Conservation (phyloP, 2,329 filamentous ascomycete species). For the Aspergillus sp. region DNA sequence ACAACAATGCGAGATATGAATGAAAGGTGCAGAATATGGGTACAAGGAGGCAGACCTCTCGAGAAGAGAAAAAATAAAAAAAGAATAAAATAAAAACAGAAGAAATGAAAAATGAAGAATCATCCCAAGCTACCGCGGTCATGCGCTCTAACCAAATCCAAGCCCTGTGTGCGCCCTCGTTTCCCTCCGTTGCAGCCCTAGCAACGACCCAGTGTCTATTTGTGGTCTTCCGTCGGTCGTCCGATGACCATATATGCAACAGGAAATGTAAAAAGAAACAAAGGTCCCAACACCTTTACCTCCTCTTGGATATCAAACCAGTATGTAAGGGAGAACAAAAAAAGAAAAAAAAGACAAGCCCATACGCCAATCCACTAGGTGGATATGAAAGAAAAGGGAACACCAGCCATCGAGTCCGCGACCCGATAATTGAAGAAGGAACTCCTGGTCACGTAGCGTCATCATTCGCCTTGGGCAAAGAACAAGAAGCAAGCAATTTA, state of each 20-base stretch:
- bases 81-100: constrained; percentile 33
- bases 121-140: constrained; percentile 18
- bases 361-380: constrained; percentile 25
- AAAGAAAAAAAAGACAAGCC: constrained; percentile 13
- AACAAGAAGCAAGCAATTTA: constrained; percentile 1
- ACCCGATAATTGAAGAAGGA: constrained; percentile 15
- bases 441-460: constrained; percentile 35
- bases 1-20: constrained; percentile 14
- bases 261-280: constrained; percentile 1
- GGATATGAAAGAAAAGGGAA: constrained; percentile 15
- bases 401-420: constrained; percentile 11
- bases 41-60: constrained; percentile 22
- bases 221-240: not conserved
- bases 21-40: constrained; percentile 15
- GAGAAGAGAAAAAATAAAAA: constrained; percentile 26
- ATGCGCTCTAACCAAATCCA: constrained; percentile 16
- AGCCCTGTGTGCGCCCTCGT: constrained; percentile 10
- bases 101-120: constrained; percentile 11
- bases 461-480: constrained; percentile 16
- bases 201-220: constrained; percentile 6
- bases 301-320: constrained; percentile 12
- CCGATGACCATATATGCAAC: constrained; percentile 3
- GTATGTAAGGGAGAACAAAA: constrained; percentile 4
- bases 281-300: constrained; percentile 1
- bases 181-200: constrained; percentile 6